These are phyloP conservation scores for Metschnikowia borealis DNA, from an alignment of 805 yeast species.

Conservation along the genomic window DNA sequence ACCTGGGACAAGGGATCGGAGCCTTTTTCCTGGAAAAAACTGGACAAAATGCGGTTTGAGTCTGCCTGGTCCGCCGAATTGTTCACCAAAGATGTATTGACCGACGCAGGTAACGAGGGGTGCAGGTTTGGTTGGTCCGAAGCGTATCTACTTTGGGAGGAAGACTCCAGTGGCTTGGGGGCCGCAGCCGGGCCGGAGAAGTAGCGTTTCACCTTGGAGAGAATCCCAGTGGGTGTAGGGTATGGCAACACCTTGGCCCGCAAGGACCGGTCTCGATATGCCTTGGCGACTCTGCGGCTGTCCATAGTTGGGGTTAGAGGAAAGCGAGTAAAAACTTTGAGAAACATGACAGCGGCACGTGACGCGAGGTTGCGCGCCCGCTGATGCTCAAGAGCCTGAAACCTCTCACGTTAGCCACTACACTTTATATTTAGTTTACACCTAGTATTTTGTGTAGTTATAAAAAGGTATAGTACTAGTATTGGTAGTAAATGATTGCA, in stretches of 20 bases:
- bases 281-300: constrained; percentile 31
- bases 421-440: too few relatives aligned
- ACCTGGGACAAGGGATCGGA: constrained; percentile 65
- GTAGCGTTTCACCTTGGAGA: constrained; percentile 27
- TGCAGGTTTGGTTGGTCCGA: constrained; percentile 1
- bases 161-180: not conserved
- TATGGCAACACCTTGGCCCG: constrained; percentile 21
- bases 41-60: constrained; percentile 57
- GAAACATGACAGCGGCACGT: constrained; percentile 5
- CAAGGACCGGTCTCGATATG: constrained; percentile 23
- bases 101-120: constrained; percentile 3
- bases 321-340: constrained; percentile 3
- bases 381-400: not conserved
- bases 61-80: constrained; percentile 10
- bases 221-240: constrained; percentile 21
- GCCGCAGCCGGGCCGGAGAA: constrained; percentile 15
- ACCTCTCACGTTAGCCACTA: too few relatives aligned
- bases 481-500: too few relatives aligned
- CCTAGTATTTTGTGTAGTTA: too few relatives aligned
- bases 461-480: too few relatives aligned
- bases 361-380: constrained; percentile 2
- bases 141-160: not conserved
- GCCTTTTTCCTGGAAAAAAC: constrained; percentile 73
- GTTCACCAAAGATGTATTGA: constrained; percentile 6
- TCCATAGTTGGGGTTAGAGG: constrained; percentile 24